These are phyloP conservation scores for Apiotrichum gamsii DNA, from an alignment of 1,284 basidiomycete genomes.

Conservation along the genomic window DNA sequence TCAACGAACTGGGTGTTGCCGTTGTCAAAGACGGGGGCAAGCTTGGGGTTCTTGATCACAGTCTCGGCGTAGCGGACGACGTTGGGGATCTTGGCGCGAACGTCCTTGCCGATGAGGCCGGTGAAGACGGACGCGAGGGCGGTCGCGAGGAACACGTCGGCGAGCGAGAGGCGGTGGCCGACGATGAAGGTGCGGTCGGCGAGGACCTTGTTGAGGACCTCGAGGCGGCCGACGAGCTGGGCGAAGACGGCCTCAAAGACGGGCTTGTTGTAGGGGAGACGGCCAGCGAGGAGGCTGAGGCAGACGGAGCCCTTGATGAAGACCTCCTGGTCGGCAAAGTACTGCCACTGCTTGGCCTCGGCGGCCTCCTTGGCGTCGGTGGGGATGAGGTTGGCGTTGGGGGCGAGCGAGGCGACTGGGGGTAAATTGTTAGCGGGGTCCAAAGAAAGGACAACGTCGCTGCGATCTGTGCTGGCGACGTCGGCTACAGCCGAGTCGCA, in stretches of 20 bases:
- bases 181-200: slow-evolving; percentile 80
- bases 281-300: slow-evolving; percentile 47
- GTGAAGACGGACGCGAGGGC: slow-evolving; percentile 53
- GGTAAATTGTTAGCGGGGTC: slow-evolving; percentile 3
- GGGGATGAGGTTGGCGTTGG: slow-evolving; percentile 63
- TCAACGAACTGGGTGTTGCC: slow-evolving; percentile 60
- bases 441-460: not conserved
- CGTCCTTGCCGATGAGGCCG: slow-evolving; percentile 57
- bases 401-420: slow-evolving; percentile 69
- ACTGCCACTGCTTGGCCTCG: slow-evolving; percentile 62
- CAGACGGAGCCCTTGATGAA: slow-evolving; percentile 44
- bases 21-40: slow-evolving; percentile 58
- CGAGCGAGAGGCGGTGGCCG: slow-evolving; percentile 87
- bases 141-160: slow-evolving; percentile 70
- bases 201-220: slow-evolving; percentile 66
- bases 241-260: slow-evolving; percentile 40
- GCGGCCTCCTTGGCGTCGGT: slow-evolving; percentile 56
- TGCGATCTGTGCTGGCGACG: too few species aligned
- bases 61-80: slow-evolving; percentile 71
- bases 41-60: slow-evolving; percentile 69
- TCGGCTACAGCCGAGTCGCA: too few species aligned
- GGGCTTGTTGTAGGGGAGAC: slow-evolving; percentile 58
- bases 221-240: slow-evolving; percentile 28
- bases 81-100: slow-evolving; percentile 67
- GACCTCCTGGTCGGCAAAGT: slow-evolving; percentile 58